A percentile compares a stretch with the other conserved stretches of the same genome.
Conservation (phyloP, 148 eudicot species). For the Nepenthes mirabilis region DNA sequence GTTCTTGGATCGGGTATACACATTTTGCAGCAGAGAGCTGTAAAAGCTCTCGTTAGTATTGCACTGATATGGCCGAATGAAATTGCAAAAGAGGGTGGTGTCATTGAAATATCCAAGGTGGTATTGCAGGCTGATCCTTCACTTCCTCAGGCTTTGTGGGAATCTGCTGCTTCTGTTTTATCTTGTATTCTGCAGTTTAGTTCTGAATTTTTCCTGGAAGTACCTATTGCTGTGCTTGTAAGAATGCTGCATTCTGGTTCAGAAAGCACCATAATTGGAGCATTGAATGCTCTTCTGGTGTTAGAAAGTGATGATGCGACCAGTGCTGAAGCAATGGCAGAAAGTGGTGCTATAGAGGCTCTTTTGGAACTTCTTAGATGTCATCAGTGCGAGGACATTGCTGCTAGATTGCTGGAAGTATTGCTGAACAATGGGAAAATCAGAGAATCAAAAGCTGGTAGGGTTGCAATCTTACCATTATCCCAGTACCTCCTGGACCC, state of each 20-base stretch:
- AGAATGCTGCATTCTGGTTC: constrained; percentile 87
- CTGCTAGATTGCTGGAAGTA: constrained; percentile 88
- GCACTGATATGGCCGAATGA: constrained; percentile 90
- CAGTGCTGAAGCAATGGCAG: constrained; percentile 94
- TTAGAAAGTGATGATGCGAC: constrained; percentile 88
- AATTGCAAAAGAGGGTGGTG: constrained; percentile 96
- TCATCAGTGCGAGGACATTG: constrained; percentile 87
- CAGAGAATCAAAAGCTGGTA: constrained; percentile 78
- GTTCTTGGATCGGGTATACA: constrained; percentile 76
- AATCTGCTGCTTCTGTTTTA: constrained; percentile 73
- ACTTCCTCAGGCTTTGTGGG: constrained; percentile 93
- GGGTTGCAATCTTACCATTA: constrained; percentile 72
- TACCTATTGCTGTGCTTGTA: constrained; percentile 87
- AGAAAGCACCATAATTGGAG: constrained; percentile 74
- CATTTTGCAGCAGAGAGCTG: constrained; percentile 83
- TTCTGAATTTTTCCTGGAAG: constrained; percentile 92
- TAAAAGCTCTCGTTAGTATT: constrained; percentile 77
- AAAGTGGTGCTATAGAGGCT: constrained; percentile 98
- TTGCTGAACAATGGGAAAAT: constrained; percentile 83
- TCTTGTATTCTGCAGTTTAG: constrained; percentile 88
- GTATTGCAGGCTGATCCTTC: constrained; percentile 77
- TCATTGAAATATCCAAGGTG: constrained; percentile 74
- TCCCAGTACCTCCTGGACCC: constrained; percentile 97
- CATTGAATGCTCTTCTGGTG: constrained; percentile 89
- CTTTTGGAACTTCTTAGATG: constrained; percentile 81